Conservation (phyloP, 805 yeast genomes). For the Pichia paraexigua region DNA sequence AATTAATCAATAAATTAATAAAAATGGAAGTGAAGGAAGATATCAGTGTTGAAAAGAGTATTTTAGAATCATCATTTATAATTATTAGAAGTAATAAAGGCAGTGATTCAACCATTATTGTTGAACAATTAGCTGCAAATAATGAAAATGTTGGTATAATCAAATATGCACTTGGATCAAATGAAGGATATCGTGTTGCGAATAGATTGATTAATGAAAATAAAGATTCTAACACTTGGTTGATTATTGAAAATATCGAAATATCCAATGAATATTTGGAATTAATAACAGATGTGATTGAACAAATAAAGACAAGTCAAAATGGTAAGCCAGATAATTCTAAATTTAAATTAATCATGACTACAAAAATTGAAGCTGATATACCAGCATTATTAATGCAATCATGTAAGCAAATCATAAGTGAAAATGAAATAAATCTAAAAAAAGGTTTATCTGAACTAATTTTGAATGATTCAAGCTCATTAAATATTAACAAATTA, state of each 20-base stretch:
- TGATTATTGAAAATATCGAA: slow-evolving; percentile 75
- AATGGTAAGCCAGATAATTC: slow-evolving; percentile 12
- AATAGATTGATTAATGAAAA: slow-evolving; percentile 43
- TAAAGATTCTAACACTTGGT: slow-evolving; percentile 51
- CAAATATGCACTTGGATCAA: slow-evolving; percentile 65
- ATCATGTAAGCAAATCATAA: slow-evolving; percentile 45
- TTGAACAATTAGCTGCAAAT: slow-evolving; percentile 37
- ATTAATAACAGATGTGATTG: slow-evolving; percentile 40
- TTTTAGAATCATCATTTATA: slow-evolving; percentile 31
- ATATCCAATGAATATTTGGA: slow-evolving; percentile 60
- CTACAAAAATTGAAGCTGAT: slow-evolving; percentile 42
- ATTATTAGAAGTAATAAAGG: slow-evolving; percentile 54
- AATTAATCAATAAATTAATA: slow-evolving; percentile 20
- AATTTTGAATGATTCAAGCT: slow-evolving; percentile 21
- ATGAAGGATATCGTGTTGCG: slow-evolving; percentile 54
- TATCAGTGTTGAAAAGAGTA: slow-evolving; percentile 18
- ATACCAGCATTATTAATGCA: slow-evolving; percentile 52
- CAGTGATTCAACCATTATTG: slow-evolving; percentile 54
- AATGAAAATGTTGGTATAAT: slow-evolving; percentile 24
- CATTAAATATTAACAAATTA: slow-evolving; percentile 3
- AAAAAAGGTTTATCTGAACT: slow-evolving; percentile 33
- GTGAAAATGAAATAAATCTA: slow-evolving; percentile 59
- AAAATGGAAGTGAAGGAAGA: background rate
- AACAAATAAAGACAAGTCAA: slow-evolving; percentile 14
- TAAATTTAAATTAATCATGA: slow-evolving; percentile 53